Conservation (phyloP, 768 basidiomycete genomes). For the Saitozyma sp. region DNA sequence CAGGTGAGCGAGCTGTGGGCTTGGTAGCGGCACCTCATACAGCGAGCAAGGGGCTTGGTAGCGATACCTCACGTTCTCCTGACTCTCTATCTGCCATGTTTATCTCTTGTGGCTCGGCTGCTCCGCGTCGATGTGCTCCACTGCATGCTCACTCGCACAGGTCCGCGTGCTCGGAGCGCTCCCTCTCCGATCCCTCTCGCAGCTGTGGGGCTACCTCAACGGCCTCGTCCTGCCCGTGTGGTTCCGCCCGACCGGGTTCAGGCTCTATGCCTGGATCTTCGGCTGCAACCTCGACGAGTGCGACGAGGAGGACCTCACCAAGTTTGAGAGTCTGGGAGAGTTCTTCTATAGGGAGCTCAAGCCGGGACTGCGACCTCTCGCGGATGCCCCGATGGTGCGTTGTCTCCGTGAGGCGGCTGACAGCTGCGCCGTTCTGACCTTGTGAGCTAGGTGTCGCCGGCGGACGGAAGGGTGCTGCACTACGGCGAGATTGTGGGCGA, state of each 20-base stretch:
- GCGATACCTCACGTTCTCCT: constrained; percentile 5
- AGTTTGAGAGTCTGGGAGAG: constrained; percentile 83
- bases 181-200: constrained; percentile 90
- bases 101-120: background rate
- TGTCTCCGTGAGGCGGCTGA: background rate
- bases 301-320: constrained; percentile 69
- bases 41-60: background rate
- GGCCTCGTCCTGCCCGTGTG: constrained; percentile 89
- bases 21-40: background rate
- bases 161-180: constrained; percentile 96
- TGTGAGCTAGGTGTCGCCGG: constrained; percentile 73
- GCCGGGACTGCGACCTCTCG: constrained; percentile 74
- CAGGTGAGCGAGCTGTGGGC: constrained; percentile 61
- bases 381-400: constrained; percentile 67
- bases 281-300: constrained; percentile 87
- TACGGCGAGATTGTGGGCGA: constrained; percentile 78
- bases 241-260: constrained; percentile 88
- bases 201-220: constrained; percentile 95
- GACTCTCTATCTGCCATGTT: too few species aligned
- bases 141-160: constrained; percentile 47
- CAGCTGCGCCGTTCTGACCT: background rate
- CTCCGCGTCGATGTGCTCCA: background rate
- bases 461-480: constrained; percentile 89
- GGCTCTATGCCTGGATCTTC: constrained; percentile 80
- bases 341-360: constrained; percentile 93